These are phyloP conservation scores for Cordyceps cicadae DNA, from an alignment of 2,329 filamentous ascomycete genomes.

Conservation along the genomic window DNA sequence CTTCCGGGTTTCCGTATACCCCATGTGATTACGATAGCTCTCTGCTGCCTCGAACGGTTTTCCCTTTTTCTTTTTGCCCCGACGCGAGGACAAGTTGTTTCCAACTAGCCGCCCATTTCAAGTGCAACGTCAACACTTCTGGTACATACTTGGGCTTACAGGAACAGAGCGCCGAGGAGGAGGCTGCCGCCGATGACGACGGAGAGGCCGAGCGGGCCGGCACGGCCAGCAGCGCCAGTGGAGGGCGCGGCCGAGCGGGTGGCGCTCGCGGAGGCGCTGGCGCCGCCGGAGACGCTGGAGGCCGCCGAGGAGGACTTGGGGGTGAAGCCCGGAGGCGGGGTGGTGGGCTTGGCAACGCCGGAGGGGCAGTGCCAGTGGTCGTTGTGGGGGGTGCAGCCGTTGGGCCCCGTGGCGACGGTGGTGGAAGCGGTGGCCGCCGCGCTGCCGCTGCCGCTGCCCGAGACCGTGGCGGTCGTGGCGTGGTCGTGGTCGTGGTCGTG, in stretches of 20 bases:
- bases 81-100: no score
- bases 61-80: no score
- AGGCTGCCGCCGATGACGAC: slow-evolving; percentile 12
- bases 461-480: neutral
- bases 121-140: neutral
- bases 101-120: no score
- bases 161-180: slow-evolving; percentile 11
- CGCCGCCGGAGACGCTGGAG: neutral
- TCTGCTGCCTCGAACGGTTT: neutral
- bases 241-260: neutral
- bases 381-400: slow-evolving; percentile 11
- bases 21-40: neutral
- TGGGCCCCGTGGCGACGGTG: neutral
- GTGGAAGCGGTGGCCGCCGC: neutral
- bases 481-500: slow-evolving; percentile 7
- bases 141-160: slow-evolving; percentile 1
- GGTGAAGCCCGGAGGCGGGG: slow-evolving; percentile 9
- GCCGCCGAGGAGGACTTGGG: neutral
- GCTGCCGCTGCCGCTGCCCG: neutral
- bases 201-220: neutral
- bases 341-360: slow-evolving; percentile 12
- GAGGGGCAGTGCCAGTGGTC: slow-evolving; percentile 17
- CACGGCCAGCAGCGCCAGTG: neutral
- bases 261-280: neutral
- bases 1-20: neutral